phyloP scores from a whole-genome alignment of 352 stramenopile genomes.

The Pythium biforme region DNA sequence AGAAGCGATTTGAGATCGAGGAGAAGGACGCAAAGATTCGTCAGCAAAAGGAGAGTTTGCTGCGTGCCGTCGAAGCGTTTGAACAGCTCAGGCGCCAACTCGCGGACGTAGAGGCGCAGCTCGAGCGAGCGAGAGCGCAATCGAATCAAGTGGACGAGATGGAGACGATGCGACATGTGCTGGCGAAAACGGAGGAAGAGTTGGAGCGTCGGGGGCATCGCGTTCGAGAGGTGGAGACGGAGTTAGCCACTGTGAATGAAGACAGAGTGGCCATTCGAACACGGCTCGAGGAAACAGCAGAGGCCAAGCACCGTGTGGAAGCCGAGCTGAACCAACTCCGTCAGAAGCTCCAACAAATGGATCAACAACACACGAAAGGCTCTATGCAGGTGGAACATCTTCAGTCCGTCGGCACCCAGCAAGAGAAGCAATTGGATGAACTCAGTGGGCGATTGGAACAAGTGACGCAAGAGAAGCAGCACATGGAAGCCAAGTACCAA shows the following conservation, averaged over 20 bases:
- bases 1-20: constrained; percentile 53
- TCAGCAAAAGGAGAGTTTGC: constrained; percentile 22
- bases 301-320: constrained; percentile 27
- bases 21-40: constrained; percentile 26
- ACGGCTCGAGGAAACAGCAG: constrained; percentile 40
- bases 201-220: constrained; percentile 33
- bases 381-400: constrained; percentile 45
- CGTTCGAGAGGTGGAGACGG: constrained; percentile 37
- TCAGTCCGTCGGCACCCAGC: constrained; percentile 37
- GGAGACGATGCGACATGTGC: constrained; percentile 36
- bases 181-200: constrained; percentile 34
- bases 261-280: constrained; percentile 24
- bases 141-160: constrained; percentile 32
- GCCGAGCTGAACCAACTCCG: constrained; percentile 34
- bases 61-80: constrained; percentile 57
- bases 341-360: constrained; percentile 30
- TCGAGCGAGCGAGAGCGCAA: constrained; percentile 26
- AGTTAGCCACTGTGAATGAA: constrained; percentile 37
- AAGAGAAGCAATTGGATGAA: constrained; percentile 43
- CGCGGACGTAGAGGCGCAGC: constrained; percentile 18
- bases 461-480: constrained; percentile 45
- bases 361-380: constrained; percentile 39
- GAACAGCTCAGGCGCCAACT: constrained; percentile 48
- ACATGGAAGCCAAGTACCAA: constrained; percentile 41
- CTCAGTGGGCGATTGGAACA: constrained; percentile 39